Evolutionary conservation across 495 filamentous ascomycete genomes (phyloP), one percentile per base, ranked within the genome.

Genomic region (Wilcoxina mikolae): DNA sequence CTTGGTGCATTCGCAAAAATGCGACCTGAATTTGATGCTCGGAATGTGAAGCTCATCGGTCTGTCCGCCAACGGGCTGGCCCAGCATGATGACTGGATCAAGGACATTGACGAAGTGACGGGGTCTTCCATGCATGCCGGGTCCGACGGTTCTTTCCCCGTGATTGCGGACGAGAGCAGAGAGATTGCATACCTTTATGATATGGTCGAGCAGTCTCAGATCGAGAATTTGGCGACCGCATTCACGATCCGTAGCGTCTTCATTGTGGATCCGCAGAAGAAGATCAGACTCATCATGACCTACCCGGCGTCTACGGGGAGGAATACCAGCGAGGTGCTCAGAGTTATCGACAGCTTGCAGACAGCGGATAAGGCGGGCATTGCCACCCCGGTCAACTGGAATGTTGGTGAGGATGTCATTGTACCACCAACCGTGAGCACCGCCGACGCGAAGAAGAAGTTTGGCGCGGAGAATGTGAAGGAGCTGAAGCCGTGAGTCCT

Each of bases 1-100:
- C 83, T 98, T 60, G 91, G 91, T 68, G 93, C 93, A 58, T 95
- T 81, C 67, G 89, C 93, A 61, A 94, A 94, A 72, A 84, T 96
- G 58, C 85, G 95, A 77, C 87, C 88, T 55, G 91, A 98, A 73
- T 98, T 98, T 77, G 76, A 76, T 65, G 87, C 85, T 73, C 85
- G 91, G 61, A 85, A 83, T 55, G 87, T 94, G 67, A 88, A 96
- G 81, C 74, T 98, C 66, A 94, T 98, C 60, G 91, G 91, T 58
- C 78, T 98, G 57, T 91, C 84, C 33, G 84, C 88, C 68, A 86
- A 87, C 75, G 85, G 81, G 44, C 61, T 81, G 56, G 73, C 74
- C 58, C 76, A 74, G 59, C 76, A 81, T 59, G 74, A 73, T 62
- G 74, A 72, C 59, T 95, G 90, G 89, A 88, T 94, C 75, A 83